Evolutionary conservation across 2,329 filamentous ascomycete genomes (phyloP), one percentile per base, ranked within the genome.

Genomic region (Fusarium sp.): DNA sequence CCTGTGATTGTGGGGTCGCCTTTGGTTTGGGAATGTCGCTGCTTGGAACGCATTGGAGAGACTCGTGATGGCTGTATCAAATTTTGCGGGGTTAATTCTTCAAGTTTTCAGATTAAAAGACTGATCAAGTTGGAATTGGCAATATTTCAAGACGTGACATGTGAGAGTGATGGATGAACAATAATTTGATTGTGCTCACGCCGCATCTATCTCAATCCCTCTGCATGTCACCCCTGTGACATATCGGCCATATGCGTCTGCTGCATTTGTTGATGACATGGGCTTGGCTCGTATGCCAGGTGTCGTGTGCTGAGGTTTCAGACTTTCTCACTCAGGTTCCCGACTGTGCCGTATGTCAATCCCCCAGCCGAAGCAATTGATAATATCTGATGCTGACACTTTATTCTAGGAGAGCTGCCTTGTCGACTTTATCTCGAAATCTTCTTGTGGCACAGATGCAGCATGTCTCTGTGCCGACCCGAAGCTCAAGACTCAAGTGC

Each of bases 381-480:
- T 11, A 31, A 5, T 7, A 22, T 9, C 10, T 13, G 9, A 31
- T 7, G 1, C 49, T 52, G 7, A 52, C 49, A 40, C 8, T 1
- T 42, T 7, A 22, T 21, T n/a, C 5, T 2, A 53, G 50, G 50
- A 53, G 28, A 53, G 15, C 8, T 53, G 50, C 15, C 15, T 53
- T 4, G 11, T 43, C 8, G 31, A 43, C 3, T 54, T 57, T 1
- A 39, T 55, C 14, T 13, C 55, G 1, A 5, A 8, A 0, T 43
- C 53, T 24, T 53, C 55, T 0, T 57, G 38, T 24, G 38, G 55
- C 1, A 15, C 17, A 0, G 53, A 55, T 1, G 26, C 31, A 36
- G 22, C 49, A 31, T 57, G 55, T 31, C 11, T 57, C 39, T 57
- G 55, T 24, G 17, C 6, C 1, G 47, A 57, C 5, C 49, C 49